phyloP scores from a whole-genome alignment of 345 rosid genomes.

The Punica granatum region DNA sequence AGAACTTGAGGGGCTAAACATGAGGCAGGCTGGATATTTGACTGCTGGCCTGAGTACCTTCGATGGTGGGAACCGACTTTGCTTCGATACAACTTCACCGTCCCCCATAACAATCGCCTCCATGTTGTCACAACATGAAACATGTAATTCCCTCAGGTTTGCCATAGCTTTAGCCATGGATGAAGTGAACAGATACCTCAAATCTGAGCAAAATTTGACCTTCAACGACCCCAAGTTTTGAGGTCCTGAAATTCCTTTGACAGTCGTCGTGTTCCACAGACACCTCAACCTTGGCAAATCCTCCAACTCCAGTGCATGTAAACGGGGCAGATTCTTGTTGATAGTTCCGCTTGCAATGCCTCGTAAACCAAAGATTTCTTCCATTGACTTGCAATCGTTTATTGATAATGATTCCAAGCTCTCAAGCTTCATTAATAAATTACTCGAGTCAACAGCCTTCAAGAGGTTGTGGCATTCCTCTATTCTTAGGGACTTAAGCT shows the following conservation, averaged over 20 bases:
- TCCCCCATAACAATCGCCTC: too few species aligned
- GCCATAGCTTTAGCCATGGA: constrained; percentile 1
- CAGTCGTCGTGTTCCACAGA: background rate
- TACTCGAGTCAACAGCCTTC: background rate
- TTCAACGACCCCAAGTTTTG: background rate
- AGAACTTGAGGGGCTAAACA: too few species aligned
- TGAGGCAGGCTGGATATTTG: too few species aligned
- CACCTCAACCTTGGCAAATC: background rate
- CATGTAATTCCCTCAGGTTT: background rate
- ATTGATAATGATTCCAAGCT: background rate
- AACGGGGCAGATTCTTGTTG: background rate
- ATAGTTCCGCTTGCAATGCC: background rate
- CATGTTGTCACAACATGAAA: too few species aligned
- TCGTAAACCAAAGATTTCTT: background rate
- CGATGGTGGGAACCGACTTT: too few species aligned
- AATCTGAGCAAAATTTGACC: background rate
- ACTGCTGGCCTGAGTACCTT: too few species aligned
- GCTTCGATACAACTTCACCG: too few species aligned
- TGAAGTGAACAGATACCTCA: background rate
- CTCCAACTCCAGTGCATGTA: background rate
- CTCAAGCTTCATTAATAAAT: background rate
- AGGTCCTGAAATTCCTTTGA: background rate
- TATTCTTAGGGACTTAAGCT: background rate
- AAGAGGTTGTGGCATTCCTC: background rate
- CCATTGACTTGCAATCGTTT: background rate